Conservation (phyloP, 1,284 basidiomycete species). For the Termitomyces sp. region DNA sequence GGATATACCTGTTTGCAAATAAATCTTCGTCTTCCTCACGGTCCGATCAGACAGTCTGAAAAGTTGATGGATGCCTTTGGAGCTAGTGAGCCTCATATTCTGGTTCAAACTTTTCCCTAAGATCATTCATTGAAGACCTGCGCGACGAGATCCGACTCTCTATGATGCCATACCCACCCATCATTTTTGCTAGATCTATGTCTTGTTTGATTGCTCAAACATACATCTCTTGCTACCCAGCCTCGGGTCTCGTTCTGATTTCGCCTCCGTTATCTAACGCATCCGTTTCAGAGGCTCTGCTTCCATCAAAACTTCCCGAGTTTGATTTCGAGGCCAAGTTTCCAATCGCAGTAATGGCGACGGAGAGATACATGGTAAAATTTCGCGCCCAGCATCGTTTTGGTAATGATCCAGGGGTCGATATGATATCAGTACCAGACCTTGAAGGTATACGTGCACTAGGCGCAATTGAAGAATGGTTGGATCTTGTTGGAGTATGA, state of each 20-base stretch:
- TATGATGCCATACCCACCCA: constrained; percentile 57
- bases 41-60: constrained; percentile 25
- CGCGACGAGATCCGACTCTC: constrained; percentile 37
- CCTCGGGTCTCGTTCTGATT: constrained; percentile 55
- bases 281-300: constrained; percentile 24
- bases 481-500: constrained; percentile 42
- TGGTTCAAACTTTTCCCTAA: neutral
- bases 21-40: constrained; percentile 38
- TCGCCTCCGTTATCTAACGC: constrained; percentile 48
- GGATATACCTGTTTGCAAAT: constrained; percentile 59
- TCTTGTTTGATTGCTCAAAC: constrained; percentile 58
- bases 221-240: constrained; percentile 63
- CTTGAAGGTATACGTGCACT: constrained; percentile 30
- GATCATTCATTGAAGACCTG: constrained; percentile 31
- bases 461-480: constrained; percentile 36
- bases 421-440: constrained; percentile 30
- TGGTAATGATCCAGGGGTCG: constrained; percentile 32
- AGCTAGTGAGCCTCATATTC: constrained; percentile 7
- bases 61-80: constrained; percentile 37
- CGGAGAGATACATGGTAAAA: constrained; percentile 26
- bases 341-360: constrained; percentile 52
- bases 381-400: constrained; percentile 35
- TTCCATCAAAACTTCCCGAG: constrained; percentile 40
- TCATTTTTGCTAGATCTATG: constrained; percentile 50
- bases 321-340: constrained; percentile 64